These are phyloP conservation scores for Pseudonitzschia pungens DNA, from an alignment of 108 stramenopile species.

Conservation along the genomic window DNA sequence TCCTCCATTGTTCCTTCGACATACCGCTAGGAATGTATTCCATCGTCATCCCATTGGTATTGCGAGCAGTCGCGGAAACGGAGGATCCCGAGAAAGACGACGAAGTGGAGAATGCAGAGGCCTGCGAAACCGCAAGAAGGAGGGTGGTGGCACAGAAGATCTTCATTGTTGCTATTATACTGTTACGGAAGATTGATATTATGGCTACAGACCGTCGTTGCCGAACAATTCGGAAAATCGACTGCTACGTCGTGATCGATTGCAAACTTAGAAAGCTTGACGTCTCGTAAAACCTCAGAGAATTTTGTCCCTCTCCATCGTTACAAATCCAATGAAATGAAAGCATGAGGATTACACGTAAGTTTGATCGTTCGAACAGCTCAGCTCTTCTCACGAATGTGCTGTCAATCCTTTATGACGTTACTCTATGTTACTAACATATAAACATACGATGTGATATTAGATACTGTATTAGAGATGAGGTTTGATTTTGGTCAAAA, in stretches of 20 bases:
- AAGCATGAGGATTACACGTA: background rate
- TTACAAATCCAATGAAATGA: background rate
- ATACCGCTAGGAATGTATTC: conserved; percentile 78
- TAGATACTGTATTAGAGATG: background rate
- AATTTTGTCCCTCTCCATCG: background rate
- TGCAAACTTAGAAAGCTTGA: no score
- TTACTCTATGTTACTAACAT: background rate
- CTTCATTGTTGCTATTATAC: conserved; percentile 37
- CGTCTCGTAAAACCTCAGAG: background rate
- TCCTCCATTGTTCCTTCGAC: conserved; percentile 78
- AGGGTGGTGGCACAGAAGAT: conserved; percentile 24
- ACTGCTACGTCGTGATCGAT: no score
- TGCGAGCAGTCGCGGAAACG: conserved; percentile 26
- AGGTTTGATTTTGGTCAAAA: background rate
- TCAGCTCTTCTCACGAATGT: background rate
- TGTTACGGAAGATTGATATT: no score
- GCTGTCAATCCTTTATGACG: conserved; percentile 2
- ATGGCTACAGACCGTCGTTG: no score
- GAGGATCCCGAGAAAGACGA: conserved; percentile 55
- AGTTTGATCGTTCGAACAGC: conserved; percentile 1
- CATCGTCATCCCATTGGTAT: conserved; percentile 48
- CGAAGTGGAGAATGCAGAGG: conserved; percentile 42
- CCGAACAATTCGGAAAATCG: background rate
- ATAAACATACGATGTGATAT: background rate
- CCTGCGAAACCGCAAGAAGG: conserved; percentile 28